phyloP scores from a whole-genome alignment of 2,329 filamentous ascomycete species.

The Hypoxylon sp. region DNA sequence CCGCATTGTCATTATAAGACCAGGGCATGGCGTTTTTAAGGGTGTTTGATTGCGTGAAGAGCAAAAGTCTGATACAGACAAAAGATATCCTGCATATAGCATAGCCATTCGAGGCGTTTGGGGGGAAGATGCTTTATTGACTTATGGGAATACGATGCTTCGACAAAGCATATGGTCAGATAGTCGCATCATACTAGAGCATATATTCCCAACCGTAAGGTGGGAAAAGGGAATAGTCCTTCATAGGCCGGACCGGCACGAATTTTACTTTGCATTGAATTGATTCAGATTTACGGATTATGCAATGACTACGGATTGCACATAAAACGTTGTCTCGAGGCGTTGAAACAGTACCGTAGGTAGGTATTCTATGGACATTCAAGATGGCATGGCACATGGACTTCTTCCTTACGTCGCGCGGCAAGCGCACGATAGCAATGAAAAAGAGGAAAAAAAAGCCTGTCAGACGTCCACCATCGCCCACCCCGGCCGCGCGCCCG shows the following conservation, averaged over 20 bases:
- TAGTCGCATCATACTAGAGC: constrained; percentile 25
- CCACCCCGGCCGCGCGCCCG: constrained; percentile 82
- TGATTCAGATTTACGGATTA: no score
- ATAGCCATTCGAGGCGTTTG: constrained; percentile 34
- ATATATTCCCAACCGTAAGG: constrained; percentile 29
- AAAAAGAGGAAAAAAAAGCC: constrained; percentile 68
- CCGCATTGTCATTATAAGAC: constrained; percentile 53
- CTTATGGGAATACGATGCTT: constrained; percentile 24
- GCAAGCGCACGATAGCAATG: constrained; percentile 63
- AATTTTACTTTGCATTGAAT: constrained; percentile 28
- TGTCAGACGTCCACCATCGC: constrained; percentile 93
- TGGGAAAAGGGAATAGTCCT: constrained; percentile 12
- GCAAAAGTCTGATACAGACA: constrained; percentile 27
- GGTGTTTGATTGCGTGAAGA: constrained; percentile 25
- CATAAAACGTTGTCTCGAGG: no score
- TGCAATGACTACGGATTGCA: neutral
- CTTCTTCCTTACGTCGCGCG: constrained; percentile 65
- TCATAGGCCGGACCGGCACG: constrained; percentile 29
- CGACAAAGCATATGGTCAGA: constrained; percentile 21
- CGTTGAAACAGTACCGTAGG: neutral
- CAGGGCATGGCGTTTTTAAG: constrained; percentile 35
- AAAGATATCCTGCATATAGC: constrained; percentile 43
- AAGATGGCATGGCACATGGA: neutral
- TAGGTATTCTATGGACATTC: neutral
- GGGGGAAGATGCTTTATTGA: constrained; percentile 20